Conservation (phyloP, 1,139 yeast species). For the Geotrichum aggregatum region DNA sequence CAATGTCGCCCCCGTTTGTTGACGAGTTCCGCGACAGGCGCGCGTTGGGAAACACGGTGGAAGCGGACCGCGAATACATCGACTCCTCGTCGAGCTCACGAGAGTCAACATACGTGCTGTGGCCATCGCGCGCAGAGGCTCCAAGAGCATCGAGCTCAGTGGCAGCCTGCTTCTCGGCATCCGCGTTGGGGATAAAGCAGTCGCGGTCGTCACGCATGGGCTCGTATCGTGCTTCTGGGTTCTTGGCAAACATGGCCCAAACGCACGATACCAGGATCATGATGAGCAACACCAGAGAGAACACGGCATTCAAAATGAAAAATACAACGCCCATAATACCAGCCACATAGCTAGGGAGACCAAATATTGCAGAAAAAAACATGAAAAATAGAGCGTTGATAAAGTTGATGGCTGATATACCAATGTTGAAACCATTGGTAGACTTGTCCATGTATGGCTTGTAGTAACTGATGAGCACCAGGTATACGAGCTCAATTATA, state of each 20-base stretch:
- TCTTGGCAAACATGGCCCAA: conserved; percentile 76
- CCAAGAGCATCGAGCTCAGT: conserved; percentile 86
- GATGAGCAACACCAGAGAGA: conserved; percentile 75
- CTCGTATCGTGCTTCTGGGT: conserved; percentile 93
- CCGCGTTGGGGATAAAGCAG: conserved; percentile 64
- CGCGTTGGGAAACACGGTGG: conserved; percentile 1
- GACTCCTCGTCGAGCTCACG: conserved; percentile 14
- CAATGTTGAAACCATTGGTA: conserved; percentile 86
- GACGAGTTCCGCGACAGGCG: conserved; percentile 4
- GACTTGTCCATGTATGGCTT: conserved; percentile 94
- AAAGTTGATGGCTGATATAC: conserved; percentile 72
- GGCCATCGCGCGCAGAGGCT: conserved; percentile 67
- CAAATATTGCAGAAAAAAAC: conserved; percentile 81
- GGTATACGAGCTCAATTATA: conserved; percentile 66
- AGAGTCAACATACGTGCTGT: neutral
- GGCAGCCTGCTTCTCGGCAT: conserved; percentile 48
- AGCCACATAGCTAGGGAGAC: conserved; percentile 79
- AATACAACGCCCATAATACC: conserved; percentile 92
- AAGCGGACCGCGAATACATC: neutral
- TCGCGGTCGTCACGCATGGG: conserved; percentile 97
- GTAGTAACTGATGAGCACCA: conserved; percentile 58
- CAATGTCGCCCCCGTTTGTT: no score
- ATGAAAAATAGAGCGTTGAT: conserved; percentile 80
- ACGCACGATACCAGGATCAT: conserved; percentile 85
- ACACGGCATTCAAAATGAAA: conserved; percentile 82